Conservation (phyloP, 73 alveolate genomes). For the Symbiodinium pilosum region DNA sequence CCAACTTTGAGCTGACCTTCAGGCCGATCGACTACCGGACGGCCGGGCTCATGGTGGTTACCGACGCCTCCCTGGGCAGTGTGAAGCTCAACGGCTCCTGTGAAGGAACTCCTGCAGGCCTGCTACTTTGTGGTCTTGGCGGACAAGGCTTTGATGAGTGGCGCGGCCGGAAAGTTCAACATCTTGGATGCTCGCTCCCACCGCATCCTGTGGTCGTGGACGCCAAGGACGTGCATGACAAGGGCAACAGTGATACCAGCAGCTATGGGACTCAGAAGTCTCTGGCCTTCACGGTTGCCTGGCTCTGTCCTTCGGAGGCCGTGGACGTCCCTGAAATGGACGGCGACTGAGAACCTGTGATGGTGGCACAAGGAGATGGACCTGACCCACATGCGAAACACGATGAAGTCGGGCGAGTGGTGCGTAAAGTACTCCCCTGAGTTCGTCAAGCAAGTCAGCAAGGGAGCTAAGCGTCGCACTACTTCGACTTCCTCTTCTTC, state of each 20-base stretch:
- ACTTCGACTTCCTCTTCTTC: not conserved
- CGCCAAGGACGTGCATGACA: not conserved
- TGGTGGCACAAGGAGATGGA: slow-evolving; percentile 24
- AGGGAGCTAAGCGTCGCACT: not conserved
- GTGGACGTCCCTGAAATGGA: not conserved
- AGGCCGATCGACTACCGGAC: not conserved
- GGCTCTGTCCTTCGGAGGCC: slow-evolving; percentile 8
- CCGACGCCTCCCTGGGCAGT: slow-evolving; percentile 32
- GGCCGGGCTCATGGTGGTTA: slow-evolving; percentile 14
- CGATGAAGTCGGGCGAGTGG: not conserved
- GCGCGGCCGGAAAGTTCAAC: not conserved
- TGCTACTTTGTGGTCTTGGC: not conserved
- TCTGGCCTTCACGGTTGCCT: slow-evolving; percentile 1
- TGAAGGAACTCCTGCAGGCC: not conserved
- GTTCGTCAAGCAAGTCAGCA: slow-evolving; percentile 11
- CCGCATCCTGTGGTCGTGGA: not conserved
- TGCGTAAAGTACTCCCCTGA: not conserved
- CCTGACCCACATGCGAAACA: not conserved
- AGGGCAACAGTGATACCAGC: not conserved
- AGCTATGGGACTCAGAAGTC: slow-evolving; percentile 9
- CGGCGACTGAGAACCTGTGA: slow-evolving; percentile 12
- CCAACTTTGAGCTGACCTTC: not conserved
- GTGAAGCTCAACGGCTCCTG: not conserved
- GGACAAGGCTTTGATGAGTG: not conserved
- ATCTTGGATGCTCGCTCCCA: slow-evolving; percentile 36